phyloP scores from a whole-genome alignment of 1,284 basidiomycete species.

The Takashimella tepidaria region DNA sequence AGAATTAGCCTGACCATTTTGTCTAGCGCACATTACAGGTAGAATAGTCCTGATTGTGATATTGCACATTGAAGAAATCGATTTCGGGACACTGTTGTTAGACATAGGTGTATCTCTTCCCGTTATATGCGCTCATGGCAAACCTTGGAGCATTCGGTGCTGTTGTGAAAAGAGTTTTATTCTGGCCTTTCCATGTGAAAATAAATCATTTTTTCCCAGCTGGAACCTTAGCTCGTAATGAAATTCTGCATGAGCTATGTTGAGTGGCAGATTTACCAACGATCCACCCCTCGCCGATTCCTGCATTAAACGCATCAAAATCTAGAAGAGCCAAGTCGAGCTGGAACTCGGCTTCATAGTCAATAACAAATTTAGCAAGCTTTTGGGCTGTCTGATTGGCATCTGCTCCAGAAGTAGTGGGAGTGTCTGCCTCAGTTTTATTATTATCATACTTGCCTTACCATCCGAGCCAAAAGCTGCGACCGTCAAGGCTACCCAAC shows the following conservation, averaged over 20 bases:
- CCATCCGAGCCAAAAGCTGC: constrained; percentile 50
- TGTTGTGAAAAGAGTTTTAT: background rate
- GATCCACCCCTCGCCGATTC: constrained; percentile 35
- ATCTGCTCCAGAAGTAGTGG: constrained; percentile 44
- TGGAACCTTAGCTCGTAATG: constrained; percentile 39
- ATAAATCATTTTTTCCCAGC: constrained; percentile 10
- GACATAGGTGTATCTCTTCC: constrained; percentile 34
- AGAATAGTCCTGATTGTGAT: constrained; percentile 44
- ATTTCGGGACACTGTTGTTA: constrained; percentile 32
- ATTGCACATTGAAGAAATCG: constrained; percentile 45
- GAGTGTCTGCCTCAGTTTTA: constrained; percentile 45
- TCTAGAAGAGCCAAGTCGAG: constrained; percentile 33
- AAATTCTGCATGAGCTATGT: too few relatives aligned
- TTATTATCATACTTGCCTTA: too few relatives aligned
- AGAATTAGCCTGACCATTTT: background rate
- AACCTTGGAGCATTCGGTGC: constrained; percentile 43
- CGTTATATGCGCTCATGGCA: constrained; percentile 29
- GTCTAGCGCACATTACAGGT: constrained; percentile 25
- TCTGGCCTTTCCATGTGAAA: background rate
- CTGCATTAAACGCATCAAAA: constrained; percentile 35
- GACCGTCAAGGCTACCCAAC: constrained; percentile 51
- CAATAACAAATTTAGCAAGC: background rate
- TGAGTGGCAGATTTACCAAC: constrained; percentile 16
- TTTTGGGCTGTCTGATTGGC: background rate
- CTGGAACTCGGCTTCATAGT: background rate